Base-by-base conservation (phyloP, 495 filamentous ascomycete genomes). In the Tuber magnatum region DNA sequence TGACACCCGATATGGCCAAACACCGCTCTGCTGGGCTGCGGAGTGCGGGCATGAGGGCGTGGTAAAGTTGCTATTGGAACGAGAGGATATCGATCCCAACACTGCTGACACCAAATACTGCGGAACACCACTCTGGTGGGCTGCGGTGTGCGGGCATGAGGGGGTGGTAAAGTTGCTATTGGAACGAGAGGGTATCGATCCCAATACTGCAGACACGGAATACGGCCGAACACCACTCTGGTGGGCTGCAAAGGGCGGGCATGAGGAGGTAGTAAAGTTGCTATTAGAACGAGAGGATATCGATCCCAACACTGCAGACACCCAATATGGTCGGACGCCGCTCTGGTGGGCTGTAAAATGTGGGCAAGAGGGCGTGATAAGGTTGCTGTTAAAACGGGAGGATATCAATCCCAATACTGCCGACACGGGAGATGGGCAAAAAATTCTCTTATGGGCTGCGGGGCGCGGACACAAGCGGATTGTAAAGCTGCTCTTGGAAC, bases 11-110 rank as follows among this genome's bases (percentile, higher is more conserved):
- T n/a, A n/a, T n/a, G n/a, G n/a, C n/a, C n/a, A n/a, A n/a, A n/a
- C n/a, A n/a, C n/a, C n/a, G n/a, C n/a, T n/a, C 48, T 83, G 78
- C 14, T 83, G 72, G 78, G 85, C 85, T 24, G 83, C 83, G 35
- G 75, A 72, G 69, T 73, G 75, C 24, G 85, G 85, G 20, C 80
- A 86, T 73, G 77, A 82, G 56, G 81, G 68, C 14, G 73, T 87
- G 73, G 86, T 77, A 3, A 12, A 38, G 61, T 16, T 72, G 5
- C 73, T 74, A 16, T 18, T 77, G 22, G 73, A 40, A 5, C 75
- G 61, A 16, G 39, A 56, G 0, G 48, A 56, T 56, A 24, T n/a
- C 9, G 12, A 56, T 56, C 48, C 48, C 48, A n/a, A 16, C 12
- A 43, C 42, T 16, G 14, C 42, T 2, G 12, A 43, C 42, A 43